These are phyloP conservation scores for Boletus vermiculosoides DNA, from an alignment of 768 basidiomycete species.

Conservation along the genomic window DNA sequence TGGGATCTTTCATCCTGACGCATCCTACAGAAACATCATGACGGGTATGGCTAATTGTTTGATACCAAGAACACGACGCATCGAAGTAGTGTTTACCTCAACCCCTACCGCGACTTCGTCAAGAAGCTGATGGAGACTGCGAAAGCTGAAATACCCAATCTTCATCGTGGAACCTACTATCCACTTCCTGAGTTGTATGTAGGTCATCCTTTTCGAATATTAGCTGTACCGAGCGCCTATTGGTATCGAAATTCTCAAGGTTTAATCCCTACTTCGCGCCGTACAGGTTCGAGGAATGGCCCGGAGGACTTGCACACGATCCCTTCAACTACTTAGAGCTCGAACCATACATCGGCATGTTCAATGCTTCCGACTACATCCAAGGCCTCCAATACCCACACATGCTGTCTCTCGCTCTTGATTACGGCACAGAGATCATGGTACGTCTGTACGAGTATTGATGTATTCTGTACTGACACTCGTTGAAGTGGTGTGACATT, in stretches of 20 bases:
- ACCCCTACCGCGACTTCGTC: no score
- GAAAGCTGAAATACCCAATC: no score
- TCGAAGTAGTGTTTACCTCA: no score
- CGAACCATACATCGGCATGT: conserved; percentile 51
- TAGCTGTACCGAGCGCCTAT: no score
- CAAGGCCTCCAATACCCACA: conserved; percentile 50
- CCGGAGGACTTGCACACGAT: conserved; percentile 53
- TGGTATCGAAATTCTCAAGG: conserved; percentile 28
- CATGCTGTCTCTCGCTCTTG: conserved; percentile 43
- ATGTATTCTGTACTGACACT: conserved; percentile 9
- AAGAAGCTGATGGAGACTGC: no score
- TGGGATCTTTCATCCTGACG: no score
- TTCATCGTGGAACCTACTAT: no score
- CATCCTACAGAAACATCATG: no score
- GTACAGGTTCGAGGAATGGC: conserved; percentile 50
- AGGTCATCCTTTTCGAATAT: no score
- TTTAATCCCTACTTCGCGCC: conserved; percentile 48
- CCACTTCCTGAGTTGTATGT: no score
- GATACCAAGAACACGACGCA: no score
- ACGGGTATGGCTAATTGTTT: no score
- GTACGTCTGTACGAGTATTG: conserved; percentile 25
- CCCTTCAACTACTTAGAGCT: conserved; percentile 43
- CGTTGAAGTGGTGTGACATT: conserved; percentile 53
- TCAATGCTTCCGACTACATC: conserved; percentile 50
- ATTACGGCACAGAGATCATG: conserved; percentile 52